Evolutionary conservation across 2,329 filamentous ascomycete species (phyloP).

Genomic region (Botrytis sinoallii): DNA sequence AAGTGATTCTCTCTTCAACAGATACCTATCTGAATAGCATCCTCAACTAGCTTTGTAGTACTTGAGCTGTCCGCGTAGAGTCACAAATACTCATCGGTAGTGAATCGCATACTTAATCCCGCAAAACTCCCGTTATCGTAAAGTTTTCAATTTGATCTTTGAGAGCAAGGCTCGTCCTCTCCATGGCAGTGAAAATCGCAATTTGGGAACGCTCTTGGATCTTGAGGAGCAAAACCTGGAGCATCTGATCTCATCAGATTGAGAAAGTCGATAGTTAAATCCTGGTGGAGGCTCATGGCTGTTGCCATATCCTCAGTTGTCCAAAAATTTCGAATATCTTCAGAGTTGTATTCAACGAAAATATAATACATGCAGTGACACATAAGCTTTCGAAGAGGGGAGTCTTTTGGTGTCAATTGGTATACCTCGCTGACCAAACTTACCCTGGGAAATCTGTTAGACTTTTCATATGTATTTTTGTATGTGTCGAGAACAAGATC

Average conservation of each 20-base stretch:
- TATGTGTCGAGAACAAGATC: neutral
- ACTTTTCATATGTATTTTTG: neutral
- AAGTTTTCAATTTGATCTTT: neutral
- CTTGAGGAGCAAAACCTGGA: neutral
- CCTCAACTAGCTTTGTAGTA: neutral
- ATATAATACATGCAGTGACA: neutral
- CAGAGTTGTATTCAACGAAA: neutral
- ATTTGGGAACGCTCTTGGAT: neutral
- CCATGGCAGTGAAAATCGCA: neutral
- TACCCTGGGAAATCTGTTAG: rapidly evolving
- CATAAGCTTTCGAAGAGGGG: neutral
- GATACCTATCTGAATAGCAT: neutral
- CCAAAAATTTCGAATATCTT: rapidly evolving
- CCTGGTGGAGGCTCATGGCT: neutral
- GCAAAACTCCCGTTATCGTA: rapidly evolving
- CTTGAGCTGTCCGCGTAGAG: neutral
- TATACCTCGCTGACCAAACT: neutral
- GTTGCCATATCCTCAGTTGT: neutral
- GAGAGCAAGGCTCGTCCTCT: neutral
- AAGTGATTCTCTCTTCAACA: neutral
- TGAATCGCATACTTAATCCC: neutral
- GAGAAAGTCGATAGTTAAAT: neutral
- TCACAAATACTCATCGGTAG: neutral
- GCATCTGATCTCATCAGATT: neutral
- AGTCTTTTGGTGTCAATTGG: neutral